Evolutionary conservation across 1,139 yeast species (phyloP).

Genomic region (Debaryomyces coudertii): DNA sequence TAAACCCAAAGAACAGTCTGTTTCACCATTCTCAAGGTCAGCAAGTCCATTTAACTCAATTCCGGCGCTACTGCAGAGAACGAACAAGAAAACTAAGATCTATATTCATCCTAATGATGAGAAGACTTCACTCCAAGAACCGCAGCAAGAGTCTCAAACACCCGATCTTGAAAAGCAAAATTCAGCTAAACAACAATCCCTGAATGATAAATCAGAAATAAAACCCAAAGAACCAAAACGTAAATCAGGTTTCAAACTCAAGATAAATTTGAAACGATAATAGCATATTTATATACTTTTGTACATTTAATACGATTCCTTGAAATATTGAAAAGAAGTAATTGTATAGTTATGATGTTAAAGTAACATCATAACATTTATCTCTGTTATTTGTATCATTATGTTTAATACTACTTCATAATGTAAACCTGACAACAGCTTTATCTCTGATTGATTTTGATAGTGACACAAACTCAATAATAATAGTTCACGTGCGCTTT

Average conservation of each 20-base stretch:
- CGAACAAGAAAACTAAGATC: conserved; percentile 26
- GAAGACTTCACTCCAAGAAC: background rate
- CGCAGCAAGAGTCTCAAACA: conserved; percentile 1
- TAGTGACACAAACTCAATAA: no score
- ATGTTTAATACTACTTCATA: no score
- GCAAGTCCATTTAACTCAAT: conserved; percentile 28
- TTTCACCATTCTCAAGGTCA: conserved; percentile 22
- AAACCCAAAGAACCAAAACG: conserved; percentile 10
- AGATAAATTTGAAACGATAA: conserved; percentile 23
- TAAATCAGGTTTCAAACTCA: conserved; percentile 27
- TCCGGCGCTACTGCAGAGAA: conserved; percentile 13
- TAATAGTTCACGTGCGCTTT: conserved; percentile 3
- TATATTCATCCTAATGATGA: conserved; percentile 25
- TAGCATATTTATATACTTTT: conserved; percentile 1
- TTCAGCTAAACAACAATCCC: conserved; percentile 7
- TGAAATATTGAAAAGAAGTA: background rate
- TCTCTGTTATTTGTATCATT: no score
- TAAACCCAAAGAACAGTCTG: conserved; percentile 9
- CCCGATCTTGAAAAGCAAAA: conserved; percentile 9
- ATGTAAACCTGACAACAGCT: no score
- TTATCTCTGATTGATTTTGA: no score
- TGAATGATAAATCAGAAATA: background rate
- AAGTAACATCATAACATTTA: no score
- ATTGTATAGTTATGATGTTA: no score
- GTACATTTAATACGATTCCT: background rate